Evolutionary conservation across 108 stramenopile genomes (phyloP).

Genomic region (Nitzschia sp.): DNA sequence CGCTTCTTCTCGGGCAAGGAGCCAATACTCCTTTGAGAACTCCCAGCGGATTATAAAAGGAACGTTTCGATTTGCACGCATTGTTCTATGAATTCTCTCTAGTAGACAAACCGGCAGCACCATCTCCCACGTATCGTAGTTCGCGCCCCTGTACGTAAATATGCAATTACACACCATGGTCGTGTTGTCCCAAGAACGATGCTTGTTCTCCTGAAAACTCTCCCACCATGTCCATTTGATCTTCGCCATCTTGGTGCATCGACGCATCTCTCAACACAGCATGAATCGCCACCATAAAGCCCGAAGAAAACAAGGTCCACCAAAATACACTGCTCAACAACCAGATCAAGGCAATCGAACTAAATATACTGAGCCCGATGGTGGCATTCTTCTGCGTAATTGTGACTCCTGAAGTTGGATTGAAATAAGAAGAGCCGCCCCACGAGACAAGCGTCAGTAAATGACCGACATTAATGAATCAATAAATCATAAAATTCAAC

Average conservation of each 20-base stretch:
- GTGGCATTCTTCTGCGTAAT: conserved; percentile 83
- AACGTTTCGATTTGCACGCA: too few relatives aligned
- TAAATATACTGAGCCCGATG: conserved; percentile 67
- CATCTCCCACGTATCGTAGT: too few relatives aligned
- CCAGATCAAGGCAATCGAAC: conserved; percentile 61
- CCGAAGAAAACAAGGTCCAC: conserved; percentile 81
- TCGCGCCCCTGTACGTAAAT: neutral
- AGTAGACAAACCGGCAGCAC: too few relatives aligned
- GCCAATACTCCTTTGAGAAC: too few relatives aligned
- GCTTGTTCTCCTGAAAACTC: conserved; percentile 49
- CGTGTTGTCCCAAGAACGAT: conserved; percentile 27
- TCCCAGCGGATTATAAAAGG: too few relatives aligned
- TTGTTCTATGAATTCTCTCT: too few relatives aligned
- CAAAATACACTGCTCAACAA: conserved; percentile 79
- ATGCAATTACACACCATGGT: neutral
- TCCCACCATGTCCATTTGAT: conserved; percentile 83
- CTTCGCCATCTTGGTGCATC: conserved; percentile 90
- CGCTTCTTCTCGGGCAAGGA: too few relatives aligned
- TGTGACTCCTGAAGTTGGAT: conserved; percentile 40
- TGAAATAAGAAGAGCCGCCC: neutral
- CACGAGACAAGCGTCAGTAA: neutral
- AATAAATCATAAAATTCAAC: neutral
- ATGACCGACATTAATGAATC: too few relatives aligned
- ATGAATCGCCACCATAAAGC: conserved; percentile 74
- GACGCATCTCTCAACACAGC: conserved; percentile 80